Evolutionary conservation across 192 early-diverging fungal genomes (phyloP).

Genomic region (Powellomyces hirtus): DNA sequence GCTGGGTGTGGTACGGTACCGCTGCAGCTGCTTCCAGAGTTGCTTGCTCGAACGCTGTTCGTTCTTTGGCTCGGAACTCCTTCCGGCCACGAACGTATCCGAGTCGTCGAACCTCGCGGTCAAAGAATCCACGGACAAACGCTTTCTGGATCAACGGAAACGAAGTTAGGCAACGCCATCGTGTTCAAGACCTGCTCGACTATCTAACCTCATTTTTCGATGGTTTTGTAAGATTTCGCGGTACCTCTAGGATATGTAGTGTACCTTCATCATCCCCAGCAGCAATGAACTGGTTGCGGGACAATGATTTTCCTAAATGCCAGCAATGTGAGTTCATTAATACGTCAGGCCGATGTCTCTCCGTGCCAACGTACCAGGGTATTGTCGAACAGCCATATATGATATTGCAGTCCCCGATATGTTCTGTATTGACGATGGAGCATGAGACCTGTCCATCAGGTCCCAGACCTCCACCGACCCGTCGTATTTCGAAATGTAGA

Average conservation of each 20-base stretch:
- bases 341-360: not conserved
- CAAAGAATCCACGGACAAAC: conserved; percentile 49
- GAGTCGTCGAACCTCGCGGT: conserved; percentile 51
- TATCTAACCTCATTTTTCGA: conserved; percentile 54
- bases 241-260: conserved; percentile 62
- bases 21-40: conserved; percentile 38
- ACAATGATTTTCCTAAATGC: conserved; percentile 22
- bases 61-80: conserved; percentile 39
- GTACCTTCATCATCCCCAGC: conserved; percentile 65
- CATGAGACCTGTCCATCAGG: conserved; percentile 57
- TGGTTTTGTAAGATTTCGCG: conserved; percentile 48
- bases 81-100: conserved; percentile 43
- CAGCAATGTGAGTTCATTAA: not conserved
- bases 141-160: conserved; percentile 37
- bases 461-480: conserved; percentile 65
- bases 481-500: conserved; percentile 58
- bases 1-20: too few species aligned
- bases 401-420: conserved; percentile 51
- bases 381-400: conserved; percentile 49
- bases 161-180: not conserved
- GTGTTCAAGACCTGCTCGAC: not conserved
- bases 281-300: conserved; percentile 54
- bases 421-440: conserved; percentile 47
- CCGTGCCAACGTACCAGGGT: conserved; percentile 31
- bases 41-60: conserved; percentile 41